Evolutionary conservation across 1,284 basidiomycete genomes (phyloP).

Genomic region (Tetrapyrgos nigripes): DNA sequence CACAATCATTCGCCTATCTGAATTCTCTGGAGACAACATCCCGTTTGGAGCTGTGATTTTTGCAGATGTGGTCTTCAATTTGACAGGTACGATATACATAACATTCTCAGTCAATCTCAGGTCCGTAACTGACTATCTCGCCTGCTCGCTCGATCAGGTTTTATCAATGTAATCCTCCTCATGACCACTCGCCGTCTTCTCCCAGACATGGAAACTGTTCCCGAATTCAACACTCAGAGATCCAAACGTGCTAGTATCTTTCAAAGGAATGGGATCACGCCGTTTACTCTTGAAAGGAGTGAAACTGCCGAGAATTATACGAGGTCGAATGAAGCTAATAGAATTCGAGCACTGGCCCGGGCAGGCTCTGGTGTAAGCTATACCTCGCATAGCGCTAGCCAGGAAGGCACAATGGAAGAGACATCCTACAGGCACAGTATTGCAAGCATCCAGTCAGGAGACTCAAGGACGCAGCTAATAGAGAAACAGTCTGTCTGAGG

Average conservation of each 20-base stretch:
- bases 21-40: slow-evolving; percentile 35
- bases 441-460: too few species aligned
- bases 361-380: too few species aligned
- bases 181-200: slow-evolving; percentile 18
- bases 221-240: slow-evolving; percentile 22
- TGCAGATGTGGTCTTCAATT: slow-evolving; percentile 40
- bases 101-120: background rate
- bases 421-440: too few species aligned
- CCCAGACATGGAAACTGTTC: slow-evolving; percentile 21
- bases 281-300: background rate
- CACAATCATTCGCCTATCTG: slow-evolving; percentile 36
- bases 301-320: background rate
- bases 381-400: too few species aligned
- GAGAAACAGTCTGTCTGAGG: too few species aligned
- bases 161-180: slow-evolving; percentile 26
- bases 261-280: slow-evolving; percentile 15
- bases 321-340: background rate
- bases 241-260: slow-evolving; percentile 11
- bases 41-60: slow-evolving; percentile 37
- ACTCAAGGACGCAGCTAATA: too few species aligned
- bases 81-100: slow-evolving; percentile 32
- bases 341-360: too few species aligned
- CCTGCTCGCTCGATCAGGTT: slow-evolving; percentile 14
- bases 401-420: too few species aligned
- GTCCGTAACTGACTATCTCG: background rate